Evolutionary conservation across 306 rosid species (phyloP).

Genomic region (Biancaea sappan): DNA sequence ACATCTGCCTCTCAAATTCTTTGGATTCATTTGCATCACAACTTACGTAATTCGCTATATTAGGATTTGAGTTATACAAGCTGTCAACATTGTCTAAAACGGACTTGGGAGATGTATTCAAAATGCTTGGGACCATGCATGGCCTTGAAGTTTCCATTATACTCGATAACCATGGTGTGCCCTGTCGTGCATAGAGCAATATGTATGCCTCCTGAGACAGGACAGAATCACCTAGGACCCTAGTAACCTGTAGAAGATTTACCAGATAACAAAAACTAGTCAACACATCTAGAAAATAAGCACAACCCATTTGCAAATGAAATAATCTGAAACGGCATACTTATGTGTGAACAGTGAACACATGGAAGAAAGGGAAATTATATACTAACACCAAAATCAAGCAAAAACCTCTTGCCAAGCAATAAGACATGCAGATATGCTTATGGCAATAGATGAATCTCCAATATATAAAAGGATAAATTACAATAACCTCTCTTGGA

Average conservation of each 20-base stretch:
- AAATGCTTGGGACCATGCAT: conserved; percentile 23
- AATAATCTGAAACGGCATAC: neutral
- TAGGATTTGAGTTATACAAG: conserved; percentile 14
- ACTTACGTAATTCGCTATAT: conserved; percentile 2
- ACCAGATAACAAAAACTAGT: neutral
- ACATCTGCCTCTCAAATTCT: conserved; percentile 17
- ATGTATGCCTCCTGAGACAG: conserved; percentile 84
- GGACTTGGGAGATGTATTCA: conserved; percentile 65
- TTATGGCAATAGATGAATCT: neutral
- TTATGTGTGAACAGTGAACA: neutral
- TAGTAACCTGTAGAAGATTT: conserved; percentile 61
- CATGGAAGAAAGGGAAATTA: neutral
- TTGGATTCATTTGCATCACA: conserved; percentile 30
- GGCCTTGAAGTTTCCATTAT: conserved; percentile 38
- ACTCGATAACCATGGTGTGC: conserved; percentile 77
- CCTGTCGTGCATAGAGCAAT: conserved; percentile 73
- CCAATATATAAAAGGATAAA: neutral
- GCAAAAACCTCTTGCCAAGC: neutral
- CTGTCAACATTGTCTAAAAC: conserved; percentile 58
- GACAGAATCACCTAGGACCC: conserved; percentile 54
- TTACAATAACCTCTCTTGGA: too few species aligned
- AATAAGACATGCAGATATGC: neutral
- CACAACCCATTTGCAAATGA: conserved; percentile 4
- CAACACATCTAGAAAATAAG: neutral
- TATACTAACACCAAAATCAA: neutral